Conservation (phyloP, 2,329 filamentous ascomycete genomes). For the Pseudocercospora pini-densiflorae region DNA sequence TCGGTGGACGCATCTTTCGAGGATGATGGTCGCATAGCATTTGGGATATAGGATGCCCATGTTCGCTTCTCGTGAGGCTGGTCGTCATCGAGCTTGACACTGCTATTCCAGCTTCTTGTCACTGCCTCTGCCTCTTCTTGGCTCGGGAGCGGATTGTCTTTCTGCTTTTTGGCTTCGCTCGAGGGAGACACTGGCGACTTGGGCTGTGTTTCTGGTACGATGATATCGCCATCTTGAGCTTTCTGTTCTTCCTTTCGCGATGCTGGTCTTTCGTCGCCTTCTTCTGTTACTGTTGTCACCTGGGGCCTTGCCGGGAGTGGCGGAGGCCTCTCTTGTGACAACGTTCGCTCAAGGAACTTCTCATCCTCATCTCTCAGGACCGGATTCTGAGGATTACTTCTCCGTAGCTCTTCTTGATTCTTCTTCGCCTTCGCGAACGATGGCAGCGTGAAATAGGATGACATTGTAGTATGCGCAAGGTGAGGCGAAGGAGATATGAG, state of each 20-base stretch:
- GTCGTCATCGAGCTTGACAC: slow-evolving; percentile 26
- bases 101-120: slow-evolving; percentile 33
- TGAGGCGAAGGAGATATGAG: not conserved
- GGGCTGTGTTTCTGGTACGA: slow-evolving; percentile 37
- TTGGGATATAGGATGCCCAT: slow-evolving; percentile 43
- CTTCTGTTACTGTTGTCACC: slow-evolving; percentile 30
- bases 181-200: slow-evolving; percentile 12
- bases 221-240: slow-evolving; percentile 34
- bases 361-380: slow-evolving; percentile 67
- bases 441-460: slow-evolving; percentile 40
- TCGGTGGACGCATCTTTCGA: slow-evolving; percentile 12
- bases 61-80: slow-evolving; percentile 40
- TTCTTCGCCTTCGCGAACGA: slow-evolving; percentile 43
- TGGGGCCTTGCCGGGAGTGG: slow-evolving; percentile 21
- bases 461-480: slow-evolving; percentile 19
- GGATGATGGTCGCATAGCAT: slow-evolving; percentile 19
- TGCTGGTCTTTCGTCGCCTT: slow-evolving; percentile 32
- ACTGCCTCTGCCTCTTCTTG: slow-evolving; percentile 43
- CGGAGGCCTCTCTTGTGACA: slow-evolving; percentile 32
- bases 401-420: slow-evolving; percentile 42
- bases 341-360: slow-evolving; percentile 53
- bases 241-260: slow-evolving; percentile 29
- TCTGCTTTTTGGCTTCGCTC: slow-evolving; percentile 37
- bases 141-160: slow-evolving; percentile 39
- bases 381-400: slow-evolving; percentile 43